Evolutionary conservation across 306 rosid species (phyloP).

Genomic region (Astragalus glycyphyllos): DNA sequence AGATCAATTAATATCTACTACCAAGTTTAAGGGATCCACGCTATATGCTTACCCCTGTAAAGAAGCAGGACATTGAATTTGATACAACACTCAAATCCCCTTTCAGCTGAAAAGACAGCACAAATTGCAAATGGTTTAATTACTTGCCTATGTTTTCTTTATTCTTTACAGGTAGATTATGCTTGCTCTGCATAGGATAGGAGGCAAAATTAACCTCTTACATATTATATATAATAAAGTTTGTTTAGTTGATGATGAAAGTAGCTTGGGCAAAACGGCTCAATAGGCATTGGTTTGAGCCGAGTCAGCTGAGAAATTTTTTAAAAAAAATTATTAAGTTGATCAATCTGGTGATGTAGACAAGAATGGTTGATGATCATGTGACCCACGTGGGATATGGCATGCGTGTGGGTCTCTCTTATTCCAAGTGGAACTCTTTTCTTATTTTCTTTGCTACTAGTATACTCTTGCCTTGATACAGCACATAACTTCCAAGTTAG

Average conservation of each 20-base stretch:
- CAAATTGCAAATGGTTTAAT: slow-evolving; percentile 20
- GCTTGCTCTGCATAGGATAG: no score
- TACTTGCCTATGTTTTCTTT: no score
- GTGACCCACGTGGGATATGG: slow-evolving; percentile 77
- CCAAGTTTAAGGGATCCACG: slow-evolving; percentile 27
- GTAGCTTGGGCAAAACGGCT: slow-evolving; percentile 25
- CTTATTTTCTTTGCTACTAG: slow-evolving; percentile 34
- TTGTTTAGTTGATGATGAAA: not conserved
- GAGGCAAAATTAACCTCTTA: no score
- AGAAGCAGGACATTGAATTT: slow-evolving; percentile 10
- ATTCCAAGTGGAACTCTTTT: slow-evolving; percentile 45
- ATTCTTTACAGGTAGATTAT: no score
- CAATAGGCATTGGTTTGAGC: not conserved
- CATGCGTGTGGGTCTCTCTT: slow-evolving; percentile 64
- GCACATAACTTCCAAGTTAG: slow-evolving; percentile 50
- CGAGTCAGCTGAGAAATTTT: slow-evolving; percentile 31
- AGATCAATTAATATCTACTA: slow-evolving; percentile 12
- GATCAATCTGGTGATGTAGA: slow-evolving; percentile 45
- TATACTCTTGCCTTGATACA: slow-evolving; percentile 48
- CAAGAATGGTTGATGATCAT: slow-evolving; percentile 61
- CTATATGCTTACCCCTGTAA: slow-evolving; percentile 21
- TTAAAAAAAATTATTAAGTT: slow-evolving; percentile 19
- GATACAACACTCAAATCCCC: slow-evolving; percentile 1
- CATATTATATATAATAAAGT: not conserved
- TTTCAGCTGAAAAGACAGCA: slow-evolving; percentile 30